Percentiles rank a stretch among this genome's conserved stretches.
Conservation (phyloP, 2,329 filamentous ascomycete genomes). For the Fusarium robinianum region DNA sequence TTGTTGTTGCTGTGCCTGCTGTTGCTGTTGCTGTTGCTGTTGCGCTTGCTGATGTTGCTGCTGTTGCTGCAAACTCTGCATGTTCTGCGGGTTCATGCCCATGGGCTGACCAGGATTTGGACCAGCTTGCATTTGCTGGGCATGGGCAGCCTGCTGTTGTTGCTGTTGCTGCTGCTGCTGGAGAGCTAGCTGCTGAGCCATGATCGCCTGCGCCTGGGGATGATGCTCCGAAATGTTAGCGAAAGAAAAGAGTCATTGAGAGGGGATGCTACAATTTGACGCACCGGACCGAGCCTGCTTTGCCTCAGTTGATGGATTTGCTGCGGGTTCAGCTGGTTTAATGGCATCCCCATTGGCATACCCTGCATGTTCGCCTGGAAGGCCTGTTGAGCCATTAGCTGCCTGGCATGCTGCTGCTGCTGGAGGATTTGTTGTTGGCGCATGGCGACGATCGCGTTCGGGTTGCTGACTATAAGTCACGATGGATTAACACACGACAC, state of each 20-base stretch:
- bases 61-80: conserved; percentile 51
- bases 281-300: conserved; percentile 48
- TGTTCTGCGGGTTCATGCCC: conserved; percentile 53
- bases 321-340: conserved; percentile 55
- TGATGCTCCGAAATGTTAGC: conserved; percentile 36
- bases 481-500: conserved; percentile 16
- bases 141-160: conserved; percentile 44
- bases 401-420: conserved; percentile 59
- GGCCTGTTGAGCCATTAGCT: conserved; percentile 60
- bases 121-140: conserved; percentile 47
- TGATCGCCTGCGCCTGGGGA: conserved; percentile 44
- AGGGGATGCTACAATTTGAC: conserved; percentile 22
- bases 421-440: conserved; percentile 63
- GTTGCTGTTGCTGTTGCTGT: too few relatives aligned
- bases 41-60: too few relatives aligned
- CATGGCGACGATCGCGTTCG: conserved; percentile 46
- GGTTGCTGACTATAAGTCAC: conserved; percentile 42
- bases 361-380: conserved; percentile 58
- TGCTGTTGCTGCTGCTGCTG: conserved; percentile 45
- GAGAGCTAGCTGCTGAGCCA: conserved; percentile 50
- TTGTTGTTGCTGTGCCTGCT: too few relatives aligned
- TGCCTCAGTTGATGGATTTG: conserved; percentile 57
- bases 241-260: not conserved
- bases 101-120: conserved; percentile 53
- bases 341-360: conserved; percentile 60